phyloP scores from a whole-genome alignment of 768 basidiomycete genomes.

The Xerocomellus chrysenteron region DNA sequence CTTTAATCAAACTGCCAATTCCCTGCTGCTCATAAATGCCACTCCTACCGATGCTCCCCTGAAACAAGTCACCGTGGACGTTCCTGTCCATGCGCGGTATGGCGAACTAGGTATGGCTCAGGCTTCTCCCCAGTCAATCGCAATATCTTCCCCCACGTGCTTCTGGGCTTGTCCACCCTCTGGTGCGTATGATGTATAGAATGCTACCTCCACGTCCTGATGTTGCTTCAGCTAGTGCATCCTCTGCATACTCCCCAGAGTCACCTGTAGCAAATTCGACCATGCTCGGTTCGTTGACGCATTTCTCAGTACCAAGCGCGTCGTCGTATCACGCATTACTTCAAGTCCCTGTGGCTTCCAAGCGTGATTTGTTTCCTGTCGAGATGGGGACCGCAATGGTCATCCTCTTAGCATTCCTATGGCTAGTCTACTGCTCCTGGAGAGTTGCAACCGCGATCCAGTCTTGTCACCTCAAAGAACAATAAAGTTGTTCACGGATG shows the following conservation, averaged over 20 bases:
- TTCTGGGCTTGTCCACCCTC: conserved; percentile 34
- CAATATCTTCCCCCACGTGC: conserved; percentile 26
- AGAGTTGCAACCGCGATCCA: conserved; percentile 22
- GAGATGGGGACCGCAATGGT: conserved; percentile 36
- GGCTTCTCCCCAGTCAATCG: conserved; percentile 19
- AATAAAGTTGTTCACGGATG: conserved; percentile 14
- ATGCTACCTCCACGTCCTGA: conserved; percentile 4
- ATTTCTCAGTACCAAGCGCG: conserved; percentile 18
- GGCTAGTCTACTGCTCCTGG: conserved; percentile 30
- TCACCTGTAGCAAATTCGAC: conserved; percentile 21
- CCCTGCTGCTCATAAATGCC: conserved; percentile 35
- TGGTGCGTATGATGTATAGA: conserved; percentile 16
- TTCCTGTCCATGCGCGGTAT: conserved; percentile 49
- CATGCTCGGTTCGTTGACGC: conserved; percentile 18
- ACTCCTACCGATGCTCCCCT: conserved; percentile 7
- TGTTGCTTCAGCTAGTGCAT: conserved; percentile 2
- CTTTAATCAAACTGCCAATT: conserved; percentile 24
- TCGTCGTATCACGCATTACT: conserved; percentile 8
- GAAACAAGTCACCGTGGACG: conserved; percentile 23
- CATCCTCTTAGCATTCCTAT: conserved; percentile 35
- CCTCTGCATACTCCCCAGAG: conserved; percentile 10
- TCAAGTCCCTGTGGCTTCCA: conserved; percentile 36
- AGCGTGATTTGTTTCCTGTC: conserved; percentile 32
- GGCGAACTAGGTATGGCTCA: conserved; percentile 24
- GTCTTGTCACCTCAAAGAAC: conserved; percentile 24